Evolutionary conservation across 23 red algal genomes (phyloP).

Genomic region (Gracilaria caudata): DNA sequence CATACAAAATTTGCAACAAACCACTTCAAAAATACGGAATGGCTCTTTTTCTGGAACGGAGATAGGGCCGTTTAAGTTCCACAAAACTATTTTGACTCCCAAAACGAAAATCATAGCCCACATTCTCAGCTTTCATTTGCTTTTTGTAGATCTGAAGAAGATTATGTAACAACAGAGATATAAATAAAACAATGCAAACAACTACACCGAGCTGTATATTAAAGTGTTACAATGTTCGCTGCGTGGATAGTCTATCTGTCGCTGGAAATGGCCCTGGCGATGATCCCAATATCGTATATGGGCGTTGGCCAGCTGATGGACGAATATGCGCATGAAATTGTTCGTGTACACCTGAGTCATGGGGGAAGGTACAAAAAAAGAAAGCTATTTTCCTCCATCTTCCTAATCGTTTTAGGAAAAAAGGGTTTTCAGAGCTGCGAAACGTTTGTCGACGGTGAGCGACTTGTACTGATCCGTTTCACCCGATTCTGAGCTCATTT

Average conservation of each 20-base stretch:
- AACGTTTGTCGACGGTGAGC: no score
- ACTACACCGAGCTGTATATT: background rate
- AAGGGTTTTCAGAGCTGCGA: no score
- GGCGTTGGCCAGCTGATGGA: no score
- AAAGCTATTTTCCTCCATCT: no score
- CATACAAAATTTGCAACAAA: background rate
- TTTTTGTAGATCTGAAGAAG: background rate
- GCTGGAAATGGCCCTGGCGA: no score
- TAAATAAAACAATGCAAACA: background rate
- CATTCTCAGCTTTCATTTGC: background rate
- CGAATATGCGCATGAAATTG: no score
- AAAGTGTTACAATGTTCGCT: no score
- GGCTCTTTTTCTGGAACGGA: slow-evolving; percentile 1
- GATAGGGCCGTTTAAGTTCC: slow-evolving; percentile 1
- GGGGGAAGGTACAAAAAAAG: background rate
- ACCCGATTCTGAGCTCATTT: no score
- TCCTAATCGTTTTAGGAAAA: no score
- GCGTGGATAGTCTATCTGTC: no score
- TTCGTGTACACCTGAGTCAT: background rate
- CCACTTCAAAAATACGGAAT: slow-evolving; percentile 8
- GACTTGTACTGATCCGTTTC: no score
- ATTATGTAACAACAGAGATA: background rate
- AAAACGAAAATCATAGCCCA: slow-evolving; percentile 2
- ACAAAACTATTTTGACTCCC: background rate
- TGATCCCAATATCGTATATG: no score